Conservation (phyloP, 345 rosid species). For the Alliaria petiolata region DNA sequence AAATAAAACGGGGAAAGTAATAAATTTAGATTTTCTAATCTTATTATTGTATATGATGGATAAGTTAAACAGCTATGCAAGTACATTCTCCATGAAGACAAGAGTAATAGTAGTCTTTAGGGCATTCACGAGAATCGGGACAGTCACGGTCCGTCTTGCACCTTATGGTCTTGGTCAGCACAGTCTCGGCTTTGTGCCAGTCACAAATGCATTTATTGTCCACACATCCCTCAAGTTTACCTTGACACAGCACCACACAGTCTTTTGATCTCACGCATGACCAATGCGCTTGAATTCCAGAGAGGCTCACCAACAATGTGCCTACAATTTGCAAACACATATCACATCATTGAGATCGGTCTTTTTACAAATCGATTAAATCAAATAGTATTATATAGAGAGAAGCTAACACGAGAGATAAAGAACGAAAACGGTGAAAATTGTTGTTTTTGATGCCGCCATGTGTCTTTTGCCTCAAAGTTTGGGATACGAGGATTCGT, state of each 20-base stretch:
- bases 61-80: not conserved
- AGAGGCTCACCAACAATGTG: not conserved
- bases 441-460: not conserved
- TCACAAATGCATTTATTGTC: not conserved
- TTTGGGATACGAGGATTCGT: not conserved
- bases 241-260: not conserved
- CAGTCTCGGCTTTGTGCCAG: not conserved
- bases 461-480: not conserved
- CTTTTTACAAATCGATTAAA: not conserved
- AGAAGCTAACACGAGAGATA: not conserved
- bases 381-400: not conserved
- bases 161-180: not conserved
- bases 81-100: slow-evolving; percentile 14
- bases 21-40: no score
- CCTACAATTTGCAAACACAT: not conserved
- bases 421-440: not conserved
- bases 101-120: not conserved
- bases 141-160: slow-evolving; percentile 2
- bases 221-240: not conserved
- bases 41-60: no score
- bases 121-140: not conserved
- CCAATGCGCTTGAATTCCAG: not conserved
- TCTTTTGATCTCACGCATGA: not conserved
- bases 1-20: no score
- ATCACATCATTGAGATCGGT: not conserved